Evolutionary conservation across 2,329 filamentous ascomycete species (phyloP).

Genomic region (Karstenula rhodostoma): DNA sequence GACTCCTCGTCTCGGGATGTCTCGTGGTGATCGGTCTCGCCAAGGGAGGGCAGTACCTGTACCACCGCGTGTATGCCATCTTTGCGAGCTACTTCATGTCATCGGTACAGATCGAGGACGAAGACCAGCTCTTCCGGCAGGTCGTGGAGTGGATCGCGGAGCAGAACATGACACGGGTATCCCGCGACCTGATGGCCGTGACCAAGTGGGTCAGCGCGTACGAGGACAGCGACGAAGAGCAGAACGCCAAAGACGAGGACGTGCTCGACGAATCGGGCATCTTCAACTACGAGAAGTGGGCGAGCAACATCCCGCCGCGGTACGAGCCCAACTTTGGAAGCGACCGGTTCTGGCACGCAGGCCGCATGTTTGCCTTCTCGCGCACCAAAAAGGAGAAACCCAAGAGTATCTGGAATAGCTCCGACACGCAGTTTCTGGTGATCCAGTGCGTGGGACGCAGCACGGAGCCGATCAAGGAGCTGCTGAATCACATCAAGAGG

Average conservation of each 20-base stretch:
- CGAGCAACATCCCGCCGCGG: conserved; percentile 56
- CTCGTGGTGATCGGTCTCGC: conserved; percentile 53
- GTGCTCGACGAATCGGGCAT: conserved; percentile 52
- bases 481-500: conserved; percentile 56
- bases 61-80: conserved; percentile 32
- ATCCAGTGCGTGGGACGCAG: conserved; percentile 59
- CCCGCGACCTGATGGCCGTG: conserved; percentile 51
- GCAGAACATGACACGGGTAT: conserved; percentile 49
- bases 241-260: conserved; percentile 45
- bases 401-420: conserved; percentile 28
- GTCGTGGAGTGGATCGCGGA: conserved; percentile 55
- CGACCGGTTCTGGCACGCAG: conserved; percentile 54
- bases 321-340: conserved; percentile 60
- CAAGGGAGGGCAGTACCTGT: conserved; percentile 38
- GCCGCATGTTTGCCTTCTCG: conserved; percentile 52
- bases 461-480: conserved; percentile 57
- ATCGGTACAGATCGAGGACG: conserved; percentile 54
- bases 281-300: conserved; percentile 61
- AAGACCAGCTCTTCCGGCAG: conserved; percentile 54
- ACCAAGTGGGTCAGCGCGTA: conserved; percentile 48
- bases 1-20: conserved; percentile 54
- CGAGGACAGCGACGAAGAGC: conserved; percentile 44
- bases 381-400: conserved; percentile 46
- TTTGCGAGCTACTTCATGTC: conserved; percentile 53
- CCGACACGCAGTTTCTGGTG: conserved; percentile 53